Evolutionary conservation across 345 rosid genomes (phyloP).

Genomic region (Capsella bursapastoris): DNA sequence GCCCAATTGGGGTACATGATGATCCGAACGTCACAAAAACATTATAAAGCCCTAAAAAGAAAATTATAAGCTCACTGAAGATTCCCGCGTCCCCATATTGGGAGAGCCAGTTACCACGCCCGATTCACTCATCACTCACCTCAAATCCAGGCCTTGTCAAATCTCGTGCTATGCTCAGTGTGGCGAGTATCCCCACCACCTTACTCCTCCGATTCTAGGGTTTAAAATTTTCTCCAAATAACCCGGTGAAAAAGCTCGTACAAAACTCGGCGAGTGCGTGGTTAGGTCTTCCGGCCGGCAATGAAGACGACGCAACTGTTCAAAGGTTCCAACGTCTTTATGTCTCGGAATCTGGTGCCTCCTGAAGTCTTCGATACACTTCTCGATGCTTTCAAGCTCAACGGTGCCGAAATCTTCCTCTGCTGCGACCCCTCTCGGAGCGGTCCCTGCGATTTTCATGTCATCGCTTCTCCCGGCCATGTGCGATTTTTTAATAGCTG

Average conservation of each 20-base stretch:
- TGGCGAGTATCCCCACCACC: background rate
- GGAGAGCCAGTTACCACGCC: slow-evolving; percentile 7
- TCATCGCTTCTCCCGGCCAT: slow-evolving; percentile 80
- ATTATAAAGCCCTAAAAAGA: background rate
- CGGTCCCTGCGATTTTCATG: slow-evolving; percentile 74
- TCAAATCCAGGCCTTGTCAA: background rate
- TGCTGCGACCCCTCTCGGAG: slow-evolving; percentile 92
- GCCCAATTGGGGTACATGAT: slow-evolving; percentile 8
- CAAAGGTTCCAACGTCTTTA: slow-evolving; percentile 72
- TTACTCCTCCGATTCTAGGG: background rate
- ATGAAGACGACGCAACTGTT: slow-evolving; percentile 70
- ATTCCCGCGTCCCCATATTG: slow-evolving; percentile 38
- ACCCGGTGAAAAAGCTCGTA: slow-evolving; percentile 8
- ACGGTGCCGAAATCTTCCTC: slow-evolving; percentile 83
- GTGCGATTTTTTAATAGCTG: slow-evolving; percentile 32
- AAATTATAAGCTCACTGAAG: slow-evolving; percentile 7
- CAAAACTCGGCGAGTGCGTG: background rate
- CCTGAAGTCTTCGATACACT: slow-evolving; percentile 88
- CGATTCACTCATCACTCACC: slow-evolving; percentile 5
- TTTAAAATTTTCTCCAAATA: background rate
- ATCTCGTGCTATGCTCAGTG: background rate
- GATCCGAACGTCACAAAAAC: background rate
- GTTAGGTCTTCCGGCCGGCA: slow-evolving; percentile 42
- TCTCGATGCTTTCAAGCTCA: slow-evolving; percentile 80
- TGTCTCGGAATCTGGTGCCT: slow-evolving; percentile 86